phyloP scores from a whole-genome alignment of 306 rosid species.

The Trifolium repens region DNA sequence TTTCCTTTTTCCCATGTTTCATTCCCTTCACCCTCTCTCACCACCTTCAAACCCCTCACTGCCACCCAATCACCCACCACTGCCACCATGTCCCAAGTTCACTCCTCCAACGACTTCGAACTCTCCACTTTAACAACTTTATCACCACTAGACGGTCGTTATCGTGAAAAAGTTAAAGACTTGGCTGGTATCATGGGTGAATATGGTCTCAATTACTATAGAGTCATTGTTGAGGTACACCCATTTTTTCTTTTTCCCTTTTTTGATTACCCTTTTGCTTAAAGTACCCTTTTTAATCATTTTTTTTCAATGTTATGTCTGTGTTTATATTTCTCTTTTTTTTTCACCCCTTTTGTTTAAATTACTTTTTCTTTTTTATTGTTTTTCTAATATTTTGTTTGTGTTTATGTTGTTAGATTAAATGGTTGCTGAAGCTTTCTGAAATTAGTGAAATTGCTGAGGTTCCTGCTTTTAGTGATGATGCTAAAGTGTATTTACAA shows the following conservation, averaged over 20 bases:
- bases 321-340: no score
- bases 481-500: constrained; percentile 59
- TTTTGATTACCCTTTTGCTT: constrained; percentile 6
- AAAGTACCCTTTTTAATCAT: not conserved
- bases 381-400: not conserved
- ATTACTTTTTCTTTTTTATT: not conserved
- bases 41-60: constrained; percentile 44
- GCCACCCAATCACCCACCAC: not conserved
- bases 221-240: constrained; percentile 72
- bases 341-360: constrained; percentile 3
- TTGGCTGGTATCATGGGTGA: constrained; percentile 66
- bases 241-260: no score
- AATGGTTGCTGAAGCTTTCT: constrained; percentile 79
- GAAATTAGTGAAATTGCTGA: constrained; percentile 66
- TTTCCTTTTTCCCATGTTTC: constrained; percentile 18
- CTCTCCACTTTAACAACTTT: constrained; percentile 64
- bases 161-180: constrained; percentile 67
- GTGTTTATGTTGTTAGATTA: constrained; percentile 54
- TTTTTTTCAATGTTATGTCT: not conserved
- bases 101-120: constrained; percentile 47
- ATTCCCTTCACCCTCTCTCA: constrained; percentile 28
- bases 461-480: constrained; percentile 79
- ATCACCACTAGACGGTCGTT: constrained; percentile 83
- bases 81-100: constrained; percentile 15
- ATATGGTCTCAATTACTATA: constrained; percentile 61